Percentiles rank a stretch among this genome's conserved stretches.
phyloP scores from a whole-genome alignment of 495 filamentous ascomycete genomes.

The Beverwykella pulmonaria region DNA sequence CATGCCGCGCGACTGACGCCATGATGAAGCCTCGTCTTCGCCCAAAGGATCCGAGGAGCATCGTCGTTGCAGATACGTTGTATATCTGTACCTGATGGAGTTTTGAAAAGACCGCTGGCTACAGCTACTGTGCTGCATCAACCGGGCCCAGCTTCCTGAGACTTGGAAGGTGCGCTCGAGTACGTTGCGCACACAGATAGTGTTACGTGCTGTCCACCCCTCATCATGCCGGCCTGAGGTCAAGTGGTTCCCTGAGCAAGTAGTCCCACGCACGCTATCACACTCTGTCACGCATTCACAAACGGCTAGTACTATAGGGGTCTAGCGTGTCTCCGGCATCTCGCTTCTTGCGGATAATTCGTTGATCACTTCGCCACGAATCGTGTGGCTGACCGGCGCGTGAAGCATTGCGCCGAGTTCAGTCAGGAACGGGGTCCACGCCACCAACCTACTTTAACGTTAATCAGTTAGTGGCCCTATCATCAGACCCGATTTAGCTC shows the following conservation, averaged over 20 bases:
- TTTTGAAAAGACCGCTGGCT: neutral
- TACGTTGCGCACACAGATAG: no score
- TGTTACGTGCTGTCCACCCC: no score
- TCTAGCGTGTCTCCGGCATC: neutral
- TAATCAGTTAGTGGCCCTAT: neutral
- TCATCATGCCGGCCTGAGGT: no score
- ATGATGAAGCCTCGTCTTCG: neutral
- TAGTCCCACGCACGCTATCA: neutral
- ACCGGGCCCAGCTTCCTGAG: no score
- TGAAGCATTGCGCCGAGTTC: neutral
- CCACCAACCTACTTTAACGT: neutral
- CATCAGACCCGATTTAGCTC: neutral
- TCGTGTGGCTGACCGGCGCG: neutral
- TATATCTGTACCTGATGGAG: neutral
- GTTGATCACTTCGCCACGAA: neutral
- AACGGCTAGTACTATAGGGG: slow-evolving; percentile 2
- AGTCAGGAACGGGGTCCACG: slow-evolving; percentile 1
- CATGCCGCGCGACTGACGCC: neutral
- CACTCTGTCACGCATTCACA: neutral
- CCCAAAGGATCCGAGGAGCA: neutral
- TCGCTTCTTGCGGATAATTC: slow-evolving; percentile 2
- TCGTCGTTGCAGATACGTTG: neutral
- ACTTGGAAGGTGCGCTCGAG: no score
- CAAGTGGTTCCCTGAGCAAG: no score
- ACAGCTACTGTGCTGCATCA: neutral